Percentiles rank a stretch among this genome's conserved stretches.
phyloP scores from a whole-genome alignment of 2,329 filamentous ascomycete genomes.

The Calonectria henricotiae region DNA sequence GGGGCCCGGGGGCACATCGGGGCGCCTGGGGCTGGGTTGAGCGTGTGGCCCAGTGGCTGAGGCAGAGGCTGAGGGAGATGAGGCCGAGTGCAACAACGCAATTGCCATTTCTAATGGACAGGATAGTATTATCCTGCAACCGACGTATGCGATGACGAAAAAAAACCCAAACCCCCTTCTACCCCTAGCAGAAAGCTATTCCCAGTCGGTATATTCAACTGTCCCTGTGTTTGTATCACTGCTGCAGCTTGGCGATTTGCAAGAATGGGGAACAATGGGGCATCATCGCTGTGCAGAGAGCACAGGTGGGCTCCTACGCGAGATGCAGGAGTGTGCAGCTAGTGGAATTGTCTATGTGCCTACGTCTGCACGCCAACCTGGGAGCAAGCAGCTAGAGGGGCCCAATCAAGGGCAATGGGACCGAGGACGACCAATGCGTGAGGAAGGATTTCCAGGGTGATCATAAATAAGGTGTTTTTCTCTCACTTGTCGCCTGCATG shows the following conservation, averaged over 20 bases:
- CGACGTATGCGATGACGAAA: constrained; percentile 27
- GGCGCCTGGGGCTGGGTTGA: constrained; percentile 29
- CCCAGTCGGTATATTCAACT: constrained; percentile 12
- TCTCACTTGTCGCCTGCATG: constrained; percentile 29
- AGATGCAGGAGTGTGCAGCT: constrained; percentile 51
- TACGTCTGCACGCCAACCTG: constrained; percentile 44
- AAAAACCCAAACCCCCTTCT: not conserved
- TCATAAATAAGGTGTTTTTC: constrained; percentile 19
- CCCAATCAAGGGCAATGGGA: constrained; percentile 38
- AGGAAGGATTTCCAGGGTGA: constrained; percentile 34
- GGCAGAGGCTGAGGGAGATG: constrained; percentile 15
- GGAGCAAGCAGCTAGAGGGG: constrained; percentile 46
- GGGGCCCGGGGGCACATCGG: constrained; percentile 5
- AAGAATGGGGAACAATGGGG: constrained; percentile 32
- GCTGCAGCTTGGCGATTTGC: constrained; percentile 11
- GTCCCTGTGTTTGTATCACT: constrained; percentile 25
- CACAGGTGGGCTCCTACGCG: constrained; percentile 40
- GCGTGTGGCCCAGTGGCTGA: constrained; percentile 27
- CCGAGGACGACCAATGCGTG: constrained; percentile 39
- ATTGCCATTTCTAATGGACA: not conserved
- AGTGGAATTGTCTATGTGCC: constrained; percentile 42
- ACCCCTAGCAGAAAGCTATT: not conserved
- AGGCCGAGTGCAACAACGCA: not conserved
- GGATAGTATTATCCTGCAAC: constrained; percentile 1
- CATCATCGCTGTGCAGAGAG: constrained; percentile 37